phyloP scores from a whole-genome alignment of 2,329 filamentous ascomycete genomes.

The Hansfordia pulvinata region DNA sequence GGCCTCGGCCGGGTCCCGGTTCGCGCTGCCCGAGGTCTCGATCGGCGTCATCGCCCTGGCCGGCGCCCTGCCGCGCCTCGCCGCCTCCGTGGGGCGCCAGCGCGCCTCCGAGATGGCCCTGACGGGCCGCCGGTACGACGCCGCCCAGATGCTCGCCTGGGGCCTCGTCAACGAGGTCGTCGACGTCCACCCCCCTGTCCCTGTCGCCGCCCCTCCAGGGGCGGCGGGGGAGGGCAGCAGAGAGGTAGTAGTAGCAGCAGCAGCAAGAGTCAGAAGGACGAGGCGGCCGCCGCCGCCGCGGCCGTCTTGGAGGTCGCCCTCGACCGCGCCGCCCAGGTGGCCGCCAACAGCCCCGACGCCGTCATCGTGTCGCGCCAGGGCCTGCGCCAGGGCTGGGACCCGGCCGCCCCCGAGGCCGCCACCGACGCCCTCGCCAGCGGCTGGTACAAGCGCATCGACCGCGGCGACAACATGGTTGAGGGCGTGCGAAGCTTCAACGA shows the following conservation, averaged over 20 bases:
- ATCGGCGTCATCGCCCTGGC: conserved; percentile 59
- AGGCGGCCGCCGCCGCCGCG: conserved; percentile 16
- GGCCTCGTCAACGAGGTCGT: conserved; percentile 59
- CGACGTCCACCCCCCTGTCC: too few species aligned
- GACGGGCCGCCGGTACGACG: conserved; percentile 44
- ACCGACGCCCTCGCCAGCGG: conserved; percentile 42
- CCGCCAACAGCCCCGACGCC: conserved; percentile 58
- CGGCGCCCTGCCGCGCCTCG: conserved; percentile 55
- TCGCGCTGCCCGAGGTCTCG: conserved; percentile 59
- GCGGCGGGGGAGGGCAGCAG: too few species aligned
- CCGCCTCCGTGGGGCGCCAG: conserved; percentile 51
- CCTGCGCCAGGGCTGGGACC: conserved; percentile 60
- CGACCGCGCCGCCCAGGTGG: conserved; percentile 45
- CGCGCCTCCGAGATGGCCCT: conserved; percentile 60
- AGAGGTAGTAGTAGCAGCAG: too few species aligned
- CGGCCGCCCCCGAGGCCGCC: conserved; percentile 47
- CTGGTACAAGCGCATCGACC: conserved; percentile 45
- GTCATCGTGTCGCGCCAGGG: conserved; percentile 64
- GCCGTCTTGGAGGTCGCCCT: conserved; percentile 44
- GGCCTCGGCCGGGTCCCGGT: conserved; percentile 41
- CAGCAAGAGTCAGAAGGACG: conserved; percentile 4
- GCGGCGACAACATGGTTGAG: conserved; percentile 61
- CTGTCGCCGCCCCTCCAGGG: too few species aligned
- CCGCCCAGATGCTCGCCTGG: conserved; percentile 48
- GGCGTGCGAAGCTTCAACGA: conserved; percentile 65